Percentiles rank a stretch among this genome's conserved stretches.
These are phyloP conservation scores for Hysterium pulicare DNA, from an alignment of 2,329 filamentous ascomycete species.

Conservation along the genomic window DNA sequence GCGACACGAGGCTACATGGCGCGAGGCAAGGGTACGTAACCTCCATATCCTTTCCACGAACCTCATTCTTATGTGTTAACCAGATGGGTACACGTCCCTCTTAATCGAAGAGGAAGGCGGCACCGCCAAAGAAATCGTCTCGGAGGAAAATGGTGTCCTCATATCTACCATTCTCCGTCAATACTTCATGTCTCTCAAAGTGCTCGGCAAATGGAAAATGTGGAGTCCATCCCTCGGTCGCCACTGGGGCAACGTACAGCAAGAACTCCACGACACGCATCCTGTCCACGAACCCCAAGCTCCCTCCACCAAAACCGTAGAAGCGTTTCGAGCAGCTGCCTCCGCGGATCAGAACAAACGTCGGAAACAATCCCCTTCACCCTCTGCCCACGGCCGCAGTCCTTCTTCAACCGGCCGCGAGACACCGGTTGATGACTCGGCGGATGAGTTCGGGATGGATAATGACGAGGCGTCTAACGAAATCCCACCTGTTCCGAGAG, in stretches of 20 bases:
- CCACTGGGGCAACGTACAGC: slow-evolving; percentile 66
- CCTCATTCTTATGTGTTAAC: slow-evolving; percentile 10
- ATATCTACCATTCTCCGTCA: slow-evolving; percentile 84
- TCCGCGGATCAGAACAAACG: slow-evolving; percentile 6
- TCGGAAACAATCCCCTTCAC: background rate
- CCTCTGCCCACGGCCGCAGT: slow-evolving; percentile 10
- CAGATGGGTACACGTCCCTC: slow-evolving; percentile 73
- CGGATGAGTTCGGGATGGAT: slow-evolving; percentile 37
- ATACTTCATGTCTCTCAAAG: slow-evolving; percentile 84
- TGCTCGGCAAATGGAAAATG: slow-evolving; percentile 74
- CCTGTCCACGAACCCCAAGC: slow-evolving; percentile 43
- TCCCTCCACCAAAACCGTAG: slow-evolving; percentile 18
- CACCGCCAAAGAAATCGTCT: slow-evolving; percentile 71
- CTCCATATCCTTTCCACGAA: background rate
- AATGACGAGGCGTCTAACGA: too few species aligned
- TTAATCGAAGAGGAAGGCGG: slow-evolving; percentile 76
- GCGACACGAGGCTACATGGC: slow-evolving; percentile 87
- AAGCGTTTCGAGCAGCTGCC: slow-evolving; percentile 8
- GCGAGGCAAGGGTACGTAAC: slow-evolving; percentile 59
- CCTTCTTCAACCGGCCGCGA: slow-evolving; percentile 19
- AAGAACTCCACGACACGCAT: slow-evolving; percentile 55
- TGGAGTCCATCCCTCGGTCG: slow-evolving; percentile 60
- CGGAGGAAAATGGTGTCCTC: slow-evolving; percentile 81
- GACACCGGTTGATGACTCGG: slow-evolving; percentile 22
- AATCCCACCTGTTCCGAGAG: too few species aligned